Conservation (phyloP, 148 eudicot genomes). For the Suaeda aralocaspica region DNA sequence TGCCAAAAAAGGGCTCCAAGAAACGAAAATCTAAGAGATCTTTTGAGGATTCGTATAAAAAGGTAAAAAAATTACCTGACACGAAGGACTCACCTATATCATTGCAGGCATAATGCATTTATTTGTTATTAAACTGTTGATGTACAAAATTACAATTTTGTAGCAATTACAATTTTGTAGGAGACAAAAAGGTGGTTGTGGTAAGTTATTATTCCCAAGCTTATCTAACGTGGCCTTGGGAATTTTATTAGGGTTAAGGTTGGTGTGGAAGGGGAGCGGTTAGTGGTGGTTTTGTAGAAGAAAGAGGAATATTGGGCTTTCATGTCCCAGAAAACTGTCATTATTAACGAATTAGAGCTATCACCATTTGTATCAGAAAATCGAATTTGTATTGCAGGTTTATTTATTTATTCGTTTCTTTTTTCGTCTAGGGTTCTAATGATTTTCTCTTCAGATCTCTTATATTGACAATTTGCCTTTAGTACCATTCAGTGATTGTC, state of each 20-base stretch:
- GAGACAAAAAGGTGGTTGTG: background rate
- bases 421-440: no score
- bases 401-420: no score
- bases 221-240: background rate
- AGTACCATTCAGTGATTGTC: no score
- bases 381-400: background rate
- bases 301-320: background rate
- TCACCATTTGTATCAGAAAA: background rate
- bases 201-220: background rate
- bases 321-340: background rate
- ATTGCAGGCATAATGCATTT: conserved; percentile 33
- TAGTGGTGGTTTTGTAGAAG: background rate
- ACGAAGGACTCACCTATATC: conserved; percentile 39
- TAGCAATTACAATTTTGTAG: conserved; percentile 1
- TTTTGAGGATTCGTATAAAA: conserved; percentile 34
- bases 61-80: conserved; percentile 37
- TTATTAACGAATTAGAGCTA: no score
- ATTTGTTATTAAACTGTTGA: background rate
- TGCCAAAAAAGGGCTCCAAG: conserved; percentile 36
- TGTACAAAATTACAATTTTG: conserved; percentile 23
- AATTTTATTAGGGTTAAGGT: background rate
- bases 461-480: no score
- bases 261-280: background rate
- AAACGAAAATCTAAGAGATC: conserved; percentile 58
- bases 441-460: no score